phyloP scores from a whole-genome alignment of 176 grass and related monocot species.

The Metroxylon sagu region DNA sequence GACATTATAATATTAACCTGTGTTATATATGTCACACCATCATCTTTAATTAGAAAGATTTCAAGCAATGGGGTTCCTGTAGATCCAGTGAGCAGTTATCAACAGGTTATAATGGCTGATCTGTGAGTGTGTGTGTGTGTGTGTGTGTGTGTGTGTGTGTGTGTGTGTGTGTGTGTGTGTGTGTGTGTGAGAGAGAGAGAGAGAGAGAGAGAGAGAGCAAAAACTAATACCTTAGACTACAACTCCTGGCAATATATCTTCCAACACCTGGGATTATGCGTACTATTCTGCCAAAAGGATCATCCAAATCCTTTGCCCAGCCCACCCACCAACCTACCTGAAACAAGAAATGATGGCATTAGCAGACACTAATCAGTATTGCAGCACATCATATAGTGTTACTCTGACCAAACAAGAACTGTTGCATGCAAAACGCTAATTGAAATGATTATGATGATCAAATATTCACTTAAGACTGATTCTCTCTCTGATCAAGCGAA shows the following conservation, averaged over 20 bases:
- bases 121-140: no score
- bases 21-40: conserved; percentile 52
- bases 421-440: no score
- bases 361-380: neutral
- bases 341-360: conserved; percentile 19
- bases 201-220: neutral
- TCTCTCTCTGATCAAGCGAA: no score
- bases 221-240: conserved; percentile 58
- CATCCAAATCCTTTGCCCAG: conserved; percentile 55
- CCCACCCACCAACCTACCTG: conserved; percentile 98
- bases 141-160: no score
- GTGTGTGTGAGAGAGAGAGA: no score
- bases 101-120: conserved; percentile 14
- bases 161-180: no score
- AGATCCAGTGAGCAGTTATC: conserved; percentile 37
- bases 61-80: conserved; percentile 79
- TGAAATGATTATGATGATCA: no score
- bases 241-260: conserved; percentile 86
- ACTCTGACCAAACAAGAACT: no score
- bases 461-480: no score
- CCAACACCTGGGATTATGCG: conserved; percentile 69
- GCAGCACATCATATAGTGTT: neutral
- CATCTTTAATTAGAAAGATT: conserved; percentile 71
- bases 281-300: conserved; percentile 77
- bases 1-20: conserved; percentile 33